These are phyloP conservation scores for Fagopyrum esculentum DNA, from an alignment of 148 eudicot genomes.

Conservation along the genomic window DNA sequence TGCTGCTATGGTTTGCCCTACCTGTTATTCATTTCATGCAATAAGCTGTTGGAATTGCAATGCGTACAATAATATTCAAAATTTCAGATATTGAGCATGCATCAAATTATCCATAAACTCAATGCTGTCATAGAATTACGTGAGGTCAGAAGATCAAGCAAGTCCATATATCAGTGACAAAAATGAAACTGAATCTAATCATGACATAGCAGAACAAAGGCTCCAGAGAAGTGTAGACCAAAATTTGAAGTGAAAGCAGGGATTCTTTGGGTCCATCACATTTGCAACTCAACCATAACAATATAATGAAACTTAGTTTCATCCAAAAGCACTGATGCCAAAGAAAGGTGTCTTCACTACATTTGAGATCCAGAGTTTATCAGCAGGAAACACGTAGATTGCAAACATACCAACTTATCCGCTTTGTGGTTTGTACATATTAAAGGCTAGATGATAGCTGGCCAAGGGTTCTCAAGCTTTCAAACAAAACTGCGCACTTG, in stretches of 20 bases:
- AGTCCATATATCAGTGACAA: no score
- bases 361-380: neutral
- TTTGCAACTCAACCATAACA: neutral
- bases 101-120: no score
- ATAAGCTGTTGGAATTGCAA: no score
- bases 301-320: neutral
- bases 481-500: constrained; percentile 7
- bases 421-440: constrained; percentile 4
- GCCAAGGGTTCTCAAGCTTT: neutral
- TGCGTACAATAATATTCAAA: no score
- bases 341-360: constrained; percentile 1
- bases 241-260: neutral
- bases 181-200: neutral
- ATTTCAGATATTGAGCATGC: no score
- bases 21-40: no score
- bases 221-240: neutral
- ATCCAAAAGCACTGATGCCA: neutral
- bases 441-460: constrained; percentile 7
- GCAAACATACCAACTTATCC: neutral
- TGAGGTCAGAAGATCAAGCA: no score
- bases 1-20: no score
- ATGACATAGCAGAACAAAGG: neutral
- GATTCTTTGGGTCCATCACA: neutral
- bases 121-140: no score
- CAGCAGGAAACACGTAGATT: neutral